Conservation (phyloP, 1,284 basidiomycete species). For the Cronartium ribicola region DNA sequence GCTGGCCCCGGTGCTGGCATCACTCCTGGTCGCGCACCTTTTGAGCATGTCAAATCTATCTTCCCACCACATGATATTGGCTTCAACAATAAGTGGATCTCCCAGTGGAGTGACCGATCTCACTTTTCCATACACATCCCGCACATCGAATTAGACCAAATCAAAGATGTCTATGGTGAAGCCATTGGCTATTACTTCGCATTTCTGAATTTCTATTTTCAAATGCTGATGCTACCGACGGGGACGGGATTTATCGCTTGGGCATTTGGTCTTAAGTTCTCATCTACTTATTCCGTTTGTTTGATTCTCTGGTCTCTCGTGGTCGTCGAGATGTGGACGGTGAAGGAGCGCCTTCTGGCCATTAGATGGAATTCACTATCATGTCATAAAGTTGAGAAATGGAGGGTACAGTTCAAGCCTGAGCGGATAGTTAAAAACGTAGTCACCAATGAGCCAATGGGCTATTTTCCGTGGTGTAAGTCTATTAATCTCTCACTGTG, state of each 20-base stretch:
- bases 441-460: constrained; percentile 44
- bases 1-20: constrained; percentile 32
- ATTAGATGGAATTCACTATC: constrained; percentile 74
- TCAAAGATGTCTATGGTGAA: constrained; percentile 74
- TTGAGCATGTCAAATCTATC: constrained; percentile 33
- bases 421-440: constrained; percentile 45
- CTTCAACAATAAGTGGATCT: constrained; percentile 28
- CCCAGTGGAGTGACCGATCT: constrained; percentile 52
- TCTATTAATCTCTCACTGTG: not conserved
- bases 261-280: constrained; percentile 60
- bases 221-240: constrained; percentile 67
- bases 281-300: constrained; percentile 69
- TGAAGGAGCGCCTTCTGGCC: constrained; percentile 72
- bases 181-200: constrained; percentile 84
- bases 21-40: constrained; percentile 24
- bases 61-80: constrained; percentile 36
- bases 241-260: constrained; percentile 61
- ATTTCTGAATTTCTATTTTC: constrained; percentile 78
- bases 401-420: constrained; percentile 62
- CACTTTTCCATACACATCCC: constrained; percentile 57
- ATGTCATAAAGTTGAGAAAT: constrained; percentile 69
- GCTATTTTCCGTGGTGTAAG: constrained; percentile 42
- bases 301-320: constrained; percentile 72
- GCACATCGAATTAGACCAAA: constrained; percentile 58
- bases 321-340: constrained; percentile 86